Evolutionary conservation across 2,329 filamentous ascomycete genomes (phyloP), one percentile per base, ranked within the genome.

Genomic region (Golovinomyces cichoracearum): DNA sequence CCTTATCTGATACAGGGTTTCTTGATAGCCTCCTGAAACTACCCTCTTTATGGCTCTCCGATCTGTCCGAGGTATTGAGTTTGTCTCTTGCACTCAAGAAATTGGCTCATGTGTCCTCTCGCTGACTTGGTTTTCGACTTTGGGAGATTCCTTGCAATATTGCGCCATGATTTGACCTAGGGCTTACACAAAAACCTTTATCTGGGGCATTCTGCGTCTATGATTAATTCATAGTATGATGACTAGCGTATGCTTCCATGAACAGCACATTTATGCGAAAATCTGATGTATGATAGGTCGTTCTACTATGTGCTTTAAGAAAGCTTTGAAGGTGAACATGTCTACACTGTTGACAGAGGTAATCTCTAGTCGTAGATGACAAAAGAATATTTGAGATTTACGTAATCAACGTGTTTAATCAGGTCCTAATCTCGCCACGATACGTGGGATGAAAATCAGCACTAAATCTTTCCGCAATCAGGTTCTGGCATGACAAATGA

Each of bases 401-500:
- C 23, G 22, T 17, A 45, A 22, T 26, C 22, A 45, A 26, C 22
- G 23, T 22, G 41, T 26, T n/a, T 53, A 48, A 57, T 58, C 57
- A 58, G 51, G 57, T 57, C 57, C 57, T 58, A 54, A 50, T 51
- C 26, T 48, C 50, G 55, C 53, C 53, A 49, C 52, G 48, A 38
- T 33, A 47, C 27, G 50, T 49, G 50, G 52, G 54, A 51, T 47
- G n/a, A 49, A 53, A 19, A 56, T 58, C 49, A 58, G 57, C 54
- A 56, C 47, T 51, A 48, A 35, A 45, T 46, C 48, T 48, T 48
- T 49, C 15, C 25, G 33, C 49, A 47, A 49, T 17, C 19, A 27
- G 48, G 38, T 49, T 23, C 44, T 47, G 35, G 50, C 27, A 50
- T 29, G 27, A 49, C 33, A 42, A 45, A 35, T 47, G 42, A 50